These are phyloP conservation scores for Alopecurus myosuroides DNA, from an alignment of 176 grass and related monocot genomes.

Conservation along the genomic window DNA sequence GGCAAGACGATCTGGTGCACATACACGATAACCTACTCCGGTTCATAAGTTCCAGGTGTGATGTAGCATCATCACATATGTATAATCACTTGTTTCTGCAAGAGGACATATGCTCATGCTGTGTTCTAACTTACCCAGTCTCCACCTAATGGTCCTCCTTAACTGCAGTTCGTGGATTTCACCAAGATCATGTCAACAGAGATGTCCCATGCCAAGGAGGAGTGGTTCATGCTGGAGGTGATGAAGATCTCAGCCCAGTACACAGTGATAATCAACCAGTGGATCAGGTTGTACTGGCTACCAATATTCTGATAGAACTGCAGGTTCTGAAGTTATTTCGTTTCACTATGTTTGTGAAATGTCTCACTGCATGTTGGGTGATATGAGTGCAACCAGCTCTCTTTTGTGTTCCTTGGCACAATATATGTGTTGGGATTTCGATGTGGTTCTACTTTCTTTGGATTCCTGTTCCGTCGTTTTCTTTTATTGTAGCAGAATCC, in stretches of 20 bases:
- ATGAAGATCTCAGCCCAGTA: slow-evolving; percentile 66
- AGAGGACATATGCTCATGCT: not conserved
- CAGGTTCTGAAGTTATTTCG: not conserved
- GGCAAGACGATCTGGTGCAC: slow-evolving; percentile 28
- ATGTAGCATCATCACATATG: not conserved
- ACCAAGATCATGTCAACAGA: slow-evolving; percentile 62
- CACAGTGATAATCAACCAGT: slow-evolving; percentile 27
- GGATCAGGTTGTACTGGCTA: not conserved
- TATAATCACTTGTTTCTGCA: not conserved
- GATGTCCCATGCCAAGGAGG: slow-evolving; percentile 30
- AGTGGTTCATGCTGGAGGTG: slow-evolving; percentile 2
- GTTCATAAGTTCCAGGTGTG: slow-evolving; percentile 58
- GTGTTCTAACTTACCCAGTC: too few species aligned
- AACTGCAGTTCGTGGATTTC: slow-evolving; percentile 47
- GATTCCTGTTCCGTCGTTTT: too few species aligned
- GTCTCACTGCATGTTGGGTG: too few species aligned
- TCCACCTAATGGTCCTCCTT: too few species aligned
- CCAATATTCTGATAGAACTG: not conserved
- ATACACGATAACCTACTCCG: slow-evolving; percentile 1
- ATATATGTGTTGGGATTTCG: too few species aligned
- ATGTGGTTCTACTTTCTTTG: too few species aligned
- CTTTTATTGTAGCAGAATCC: too few species aligned
- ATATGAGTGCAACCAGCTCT: too few species aligned
- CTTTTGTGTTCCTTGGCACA: too few species aligned
- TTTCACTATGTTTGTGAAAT: too few species aligned